Conservation (phyloP, 106 monocot species). For the Allium cepa region DNA sequence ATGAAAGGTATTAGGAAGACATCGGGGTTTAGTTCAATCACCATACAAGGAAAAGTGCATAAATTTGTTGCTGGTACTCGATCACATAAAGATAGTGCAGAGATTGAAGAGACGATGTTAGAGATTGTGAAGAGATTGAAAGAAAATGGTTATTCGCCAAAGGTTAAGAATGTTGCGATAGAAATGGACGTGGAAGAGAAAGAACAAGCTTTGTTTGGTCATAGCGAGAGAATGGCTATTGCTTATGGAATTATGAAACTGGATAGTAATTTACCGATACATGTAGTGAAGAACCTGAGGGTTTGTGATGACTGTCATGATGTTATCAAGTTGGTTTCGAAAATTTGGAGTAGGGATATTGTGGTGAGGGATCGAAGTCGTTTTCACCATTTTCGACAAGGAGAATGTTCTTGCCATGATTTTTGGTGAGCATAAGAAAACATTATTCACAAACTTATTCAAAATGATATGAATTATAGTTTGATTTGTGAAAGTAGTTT, state of each 20-base stretch:
- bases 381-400: conserved; percentile 72
- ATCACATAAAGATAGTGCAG: conserved; percentile 35
- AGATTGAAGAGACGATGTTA: conserved; percentile 30
- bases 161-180: conserved; percentile 20
- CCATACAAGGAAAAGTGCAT: conserved; percentile 33
- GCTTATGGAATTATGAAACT: conserved; percentile 64
- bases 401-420: conserved; percentile 71
- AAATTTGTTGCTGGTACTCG: conserved; percentile 52
- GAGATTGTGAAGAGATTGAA: conserved; percentile 44
- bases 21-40: conserved; percentile 53
- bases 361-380: conserved; percentile 60
- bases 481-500: too few species aligned
- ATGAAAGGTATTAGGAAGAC: conserved; percentile 48
- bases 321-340: conserved; percentile 56
- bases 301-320: conserved; percentile 74
- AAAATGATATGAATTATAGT: too few species aligned
- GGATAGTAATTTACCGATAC: conserved; percentile 34
- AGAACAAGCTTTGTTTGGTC: conserved; percentile 43
- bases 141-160: conserved; percentile 40
- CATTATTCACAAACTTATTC: too few species aligned
- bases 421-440: conserved; percentile 48
- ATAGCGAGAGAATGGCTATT: conserved; percentile 79
- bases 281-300: conserved; percentile 58
- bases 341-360: conserved; percentile 58
- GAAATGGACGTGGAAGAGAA: conserved; percentile 68